Evolutionary conservation across 1,139 yeast genomes (phyloP).

Genomic region (Lodderomyces orthopsilosis): DNA sequence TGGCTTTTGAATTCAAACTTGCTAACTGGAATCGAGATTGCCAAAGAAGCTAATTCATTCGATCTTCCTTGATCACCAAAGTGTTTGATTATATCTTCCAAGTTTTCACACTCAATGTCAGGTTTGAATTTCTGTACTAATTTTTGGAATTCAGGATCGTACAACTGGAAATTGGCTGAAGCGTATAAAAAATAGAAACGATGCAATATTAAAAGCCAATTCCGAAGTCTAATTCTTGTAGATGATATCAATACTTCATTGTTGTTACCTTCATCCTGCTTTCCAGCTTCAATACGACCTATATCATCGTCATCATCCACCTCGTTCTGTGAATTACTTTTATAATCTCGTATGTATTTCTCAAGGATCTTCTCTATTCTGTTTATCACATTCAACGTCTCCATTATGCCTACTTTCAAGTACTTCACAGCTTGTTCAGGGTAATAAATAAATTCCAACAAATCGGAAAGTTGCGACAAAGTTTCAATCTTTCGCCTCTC

Average conservation of each 20-base stretch:
- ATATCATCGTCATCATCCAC: conserved; percentile 27
- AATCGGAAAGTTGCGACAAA: conserved; percentile 58
- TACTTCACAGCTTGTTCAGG: conserved; percentile 49
- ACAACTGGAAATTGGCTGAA: conserved; percentile 69
- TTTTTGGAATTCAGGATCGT: conserved; percentile 41
- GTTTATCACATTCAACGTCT: conserved; percentile 28
- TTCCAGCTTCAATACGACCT: conserved; percentile 10
- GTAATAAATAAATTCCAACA: conserved; percentile 50
- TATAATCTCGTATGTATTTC: conserved; percentile 17
- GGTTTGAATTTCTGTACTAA: conserved; percentile 19
- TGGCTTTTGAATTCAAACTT: conserved; percentile 13
- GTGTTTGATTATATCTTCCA: conserved; percentile 7
- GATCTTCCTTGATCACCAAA: conserved; percentile 13
- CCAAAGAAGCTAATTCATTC: conserved; percentile 25
- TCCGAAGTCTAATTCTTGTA: conserved; percentile 31
- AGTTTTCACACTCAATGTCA: conserved; percentile 5
- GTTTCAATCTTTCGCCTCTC: conserved; percentile 49
- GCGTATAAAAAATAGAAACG: conserved; percentile 77
- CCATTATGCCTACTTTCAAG: conserved; percentile 39
- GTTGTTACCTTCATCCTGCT: not conserved
- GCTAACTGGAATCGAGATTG: conserved; percentile 19
- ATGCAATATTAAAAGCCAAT: conserved; percentile 64
- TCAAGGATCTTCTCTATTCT: conserved; percentile 21
- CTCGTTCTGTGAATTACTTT: conserved; percentile 10
- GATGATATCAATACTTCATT: conserved; percentile 24